A percentile compares a stretch with the other conserved stretches of the same genome.
Conservation (phyloP, 768 basidiomycete genomes). For the Nidularia pulvinata region DNA sequence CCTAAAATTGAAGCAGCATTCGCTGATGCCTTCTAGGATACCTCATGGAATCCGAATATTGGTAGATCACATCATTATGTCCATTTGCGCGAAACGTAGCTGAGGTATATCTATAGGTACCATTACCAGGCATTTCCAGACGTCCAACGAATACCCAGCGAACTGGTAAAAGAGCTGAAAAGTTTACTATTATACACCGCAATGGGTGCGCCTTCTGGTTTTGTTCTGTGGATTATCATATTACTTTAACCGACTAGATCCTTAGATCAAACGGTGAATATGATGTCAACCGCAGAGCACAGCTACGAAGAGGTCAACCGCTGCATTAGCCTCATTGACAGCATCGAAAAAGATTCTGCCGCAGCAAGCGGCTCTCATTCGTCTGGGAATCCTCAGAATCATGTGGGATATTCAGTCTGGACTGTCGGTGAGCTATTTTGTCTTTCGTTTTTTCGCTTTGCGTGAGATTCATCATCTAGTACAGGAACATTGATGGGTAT, state of each 20-base stretch:
- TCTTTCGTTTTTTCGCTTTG: neutral
- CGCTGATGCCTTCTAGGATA: neutral
- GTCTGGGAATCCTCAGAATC: neutral
- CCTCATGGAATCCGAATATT: conserved; percentile 8
- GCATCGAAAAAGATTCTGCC: neutral
- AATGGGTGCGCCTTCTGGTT: neutral
- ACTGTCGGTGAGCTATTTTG: neutral
- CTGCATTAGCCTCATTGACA: neutral
- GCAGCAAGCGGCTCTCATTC: neutral
- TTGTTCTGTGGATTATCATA: neutral
- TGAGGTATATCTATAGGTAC: neutral
- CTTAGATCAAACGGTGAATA: conserved; percentile 7
- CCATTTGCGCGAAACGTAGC: neutral
- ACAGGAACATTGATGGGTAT: no score
- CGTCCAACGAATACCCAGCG: conserved; percentile 2
- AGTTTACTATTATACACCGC: conserved; percentile 5
- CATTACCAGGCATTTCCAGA: conserved; percentile 9
- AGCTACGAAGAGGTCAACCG: conserved; percentile 6
- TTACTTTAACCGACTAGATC: neutral
- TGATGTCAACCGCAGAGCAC: conserved; percentile 6
- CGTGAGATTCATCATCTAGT: no score
- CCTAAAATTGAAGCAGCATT: neutral
- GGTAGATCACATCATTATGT: conserved; percentile 1
- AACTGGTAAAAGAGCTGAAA: conserved; percentile 5
- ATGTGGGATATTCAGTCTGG: neutral